A percentile compares a stretch with the other conserved stretches of the same genome.
phyloP scores from a whole-genome alignment of 192 early-diverging fungal species.

The Lunasporangiospora selenospora region DNA sequence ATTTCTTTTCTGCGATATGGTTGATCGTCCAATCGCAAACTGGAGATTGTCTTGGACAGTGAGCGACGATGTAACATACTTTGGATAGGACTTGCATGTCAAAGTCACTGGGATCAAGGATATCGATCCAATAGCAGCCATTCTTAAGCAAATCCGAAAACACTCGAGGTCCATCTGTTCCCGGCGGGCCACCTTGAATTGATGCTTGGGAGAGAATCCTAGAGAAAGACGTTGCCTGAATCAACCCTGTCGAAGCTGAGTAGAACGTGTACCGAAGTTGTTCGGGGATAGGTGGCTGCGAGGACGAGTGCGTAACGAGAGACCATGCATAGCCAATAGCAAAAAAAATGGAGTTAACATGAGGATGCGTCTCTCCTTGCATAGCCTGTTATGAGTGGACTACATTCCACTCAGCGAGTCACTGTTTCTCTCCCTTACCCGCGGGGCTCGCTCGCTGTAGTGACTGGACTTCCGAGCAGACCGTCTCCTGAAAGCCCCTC shows the following conservation, averaged over 20 bases:
- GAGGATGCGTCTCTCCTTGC: not conserved
- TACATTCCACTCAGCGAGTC: no score
- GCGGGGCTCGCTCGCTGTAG: constrained; percentile 31
- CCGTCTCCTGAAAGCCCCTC: constrained; percentile 2
- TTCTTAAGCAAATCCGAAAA: constrained; percentile 51
- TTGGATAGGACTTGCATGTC: constrained; percentile 66
- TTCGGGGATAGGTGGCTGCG: constrained; percentile 23
- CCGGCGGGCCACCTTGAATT: not conserved
- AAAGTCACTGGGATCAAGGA: constrained; percentile 53
- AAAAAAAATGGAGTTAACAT: not conserved
- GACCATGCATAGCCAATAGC: constrained; percentile 1
- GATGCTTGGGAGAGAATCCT: constrained; percentile 28
- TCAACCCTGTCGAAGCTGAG: constrained; percentile 31
- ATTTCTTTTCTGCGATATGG: no score
- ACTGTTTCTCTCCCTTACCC: no score
- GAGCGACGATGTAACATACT: constrained; percentile 26
- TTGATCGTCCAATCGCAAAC: no score
- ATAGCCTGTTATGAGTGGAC: no score
- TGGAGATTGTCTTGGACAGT: not conserved
- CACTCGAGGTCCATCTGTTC: constrained; percentile 10
- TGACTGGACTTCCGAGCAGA: constrained; percentile 29
- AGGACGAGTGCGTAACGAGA: no score
- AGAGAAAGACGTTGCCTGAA: constrained; percentile 43
- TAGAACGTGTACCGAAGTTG: constrained; percentile 45
- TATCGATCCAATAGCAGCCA: constrained; percentile 80